phyloP scores from a whole-genome alignment of 768 basidiomycete genomes.

The Termitomyces titanicus region DNA sequence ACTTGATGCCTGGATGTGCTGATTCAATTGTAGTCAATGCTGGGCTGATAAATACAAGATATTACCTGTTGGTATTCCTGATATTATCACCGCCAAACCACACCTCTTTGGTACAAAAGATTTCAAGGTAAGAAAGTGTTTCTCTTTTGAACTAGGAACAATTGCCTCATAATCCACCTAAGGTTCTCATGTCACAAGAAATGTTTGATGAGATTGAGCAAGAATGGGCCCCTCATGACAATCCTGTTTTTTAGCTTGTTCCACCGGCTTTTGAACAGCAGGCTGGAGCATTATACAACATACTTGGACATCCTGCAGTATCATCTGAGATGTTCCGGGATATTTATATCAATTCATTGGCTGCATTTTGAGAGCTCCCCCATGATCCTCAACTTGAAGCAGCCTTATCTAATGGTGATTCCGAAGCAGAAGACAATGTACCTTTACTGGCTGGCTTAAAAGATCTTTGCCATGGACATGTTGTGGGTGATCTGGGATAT shows the following conservation, averaged over 20 bases:
- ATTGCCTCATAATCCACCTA: not conserved
- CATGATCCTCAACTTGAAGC: not conserved
- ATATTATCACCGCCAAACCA: slow-evolving; percentile 23
- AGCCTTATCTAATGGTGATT: not conserved
- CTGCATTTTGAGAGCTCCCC: not conserved
- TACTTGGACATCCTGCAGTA: slow-evolving; percentile 10
- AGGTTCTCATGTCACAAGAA: slow-evolving; percentile 15
- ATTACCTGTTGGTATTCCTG: slow-evolving; percentile 30
- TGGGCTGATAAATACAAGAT: slow-evolving; percentile 27
- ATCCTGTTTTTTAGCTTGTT: slow-evolving; percentile 17
- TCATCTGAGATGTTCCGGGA: slow-evolving; percentile 10
- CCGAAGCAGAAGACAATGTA: not conserved
- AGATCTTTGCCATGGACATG: not conserved
- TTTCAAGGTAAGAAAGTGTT: slow-evolving; percentile 25
- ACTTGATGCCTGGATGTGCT: slow-evolving; percentile 22
- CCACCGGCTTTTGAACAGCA: slow-evolving; percentile 12
- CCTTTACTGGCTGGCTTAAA: not conserved
- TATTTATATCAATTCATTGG: slow-evolving; percentile 1
- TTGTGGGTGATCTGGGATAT: not conserved
- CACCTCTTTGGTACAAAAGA: slow-evolving; percentile 21
- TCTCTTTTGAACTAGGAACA: not conserved
- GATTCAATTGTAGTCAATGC: slow-evolving; percentile 15
- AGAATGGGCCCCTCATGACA: slow-evolving; percentile 15
- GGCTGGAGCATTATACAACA: slow-evolving; percentile 8
- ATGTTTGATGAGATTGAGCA: slow-evolving; percentile 10